Conservation (phyloP, 2,329 filamentous ascomycete species). For the Aspergillus awamori region DNA sequence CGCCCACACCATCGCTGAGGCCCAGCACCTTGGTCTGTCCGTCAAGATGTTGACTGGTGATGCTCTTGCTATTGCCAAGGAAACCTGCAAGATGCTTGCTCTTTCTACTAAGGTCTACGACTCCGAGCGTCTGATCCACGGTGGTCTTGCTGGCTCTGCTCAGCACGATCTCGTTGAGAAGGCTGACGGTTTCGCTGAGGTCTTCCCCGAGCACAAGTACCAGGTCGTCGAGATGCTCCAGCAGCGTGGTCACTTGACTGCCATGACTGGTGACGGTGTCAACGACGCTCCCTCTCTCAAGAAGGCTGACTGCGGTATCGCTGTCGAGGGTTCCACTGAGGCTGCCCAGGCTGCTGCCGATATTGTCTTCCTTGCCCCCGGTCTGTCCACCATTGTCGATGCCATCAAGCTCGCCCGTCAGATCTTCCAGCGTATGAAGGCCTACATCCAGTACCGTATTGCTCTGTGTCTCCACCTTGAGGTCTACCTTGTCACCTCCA, state of each 20-base stretch:
- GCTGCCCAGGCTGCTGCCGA: constrained; percentile 72
- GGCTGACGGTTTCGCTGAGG: constrained; percentile 73
- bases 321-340: constrained; percentile 71
- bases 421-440: constrained; percentile 79
- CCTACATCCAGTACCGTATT: constrained; percentile 77
- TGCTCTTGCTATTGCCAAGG: constrained; percentile 77
- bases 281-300: constrained; percentile 74
- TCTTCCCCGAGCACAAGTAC: constrained; percentile 77
- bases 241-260: constrained; percentile 71
- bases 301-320: constrained; percentile 75
- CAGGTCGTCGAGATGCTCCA: constrained; percentile 76
- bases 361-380: constrained; percentile 74
- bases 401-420: constrained; percentile 74
- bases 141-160: constrained; percentile 71
- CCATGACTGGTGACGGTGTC: constrained; percentile 77
- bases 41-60: constrained; percentile 85
- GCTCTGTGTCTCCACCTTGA: constrained; percentile 73
- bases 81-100: constrained; percentile 80
- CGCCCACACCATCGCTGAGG: constrained; percentile 75
- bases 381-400: constrained; percentile 70
- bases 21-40: constrained; percentile 72
- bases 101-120: constrained; percentile 81
- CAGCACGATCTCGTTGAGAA: constrained; percentile 77
- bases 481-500: constrained; percentile 75
- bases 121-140: constrained; percentile 75